Evolutionary conservation across 2,329 filamentous ascomycete species (phyloP), one percentile per base, ranked within the genome.

Genomic region (Didymellaceae sp.): DNA sequence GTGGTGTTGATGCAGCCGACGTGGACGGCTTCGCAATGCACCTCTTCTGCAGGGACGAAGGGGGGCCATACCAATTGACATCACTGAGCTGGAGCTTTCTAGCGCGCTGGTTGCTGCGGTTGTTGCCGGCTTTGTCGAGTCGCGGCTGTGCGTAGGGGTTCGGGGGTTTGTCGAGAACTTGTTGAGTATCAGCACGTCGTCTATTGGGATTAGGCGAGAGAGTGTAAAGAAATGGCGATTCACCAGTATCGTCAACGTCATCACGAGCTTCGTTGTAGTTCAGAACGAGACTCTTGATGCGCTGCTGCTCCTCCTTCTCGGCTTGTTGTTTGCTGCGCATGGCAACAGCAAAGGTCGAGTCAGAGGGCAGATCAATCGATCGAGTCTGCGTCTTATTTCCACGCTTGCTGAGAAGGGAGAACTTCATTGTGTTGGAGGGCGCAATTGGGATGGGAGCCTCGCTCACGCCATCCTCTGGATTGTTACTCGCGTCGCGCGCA

Each of bases 251-350:
- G 43, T 95, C 90, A 62, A 80, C 87, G 66, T 86, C 82, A 57
- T 95, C 91, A 42, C 90, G 86, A 69, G 96, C 85, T 75, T 99
- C 94, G 52, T 65, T 65, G 70, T 97, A 96, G 74, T 97, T 97
- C 62, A 99, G 80, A 45, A 99, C 94, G 35, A 99, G 81, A 67
- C 91, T 96, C 79, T 99, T 99, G 84, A 99, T 99, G 56, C 94
- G 89, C 73, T 97, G 91, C 73, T 99, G 93, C 73, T 99, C 95
- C 70, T 96, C 94, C 44, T 89, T 88, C 71, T 97, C 93, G 2
- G 91, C 93, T 75, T 95, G 89, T 71, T 97, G 92, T 76, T 97
- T 92, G 54, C 85, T 91, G 71, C 91, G 94, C 91, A 99, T 94
- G 33, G 94, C 94, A 59, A 97, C 84, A 5, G 94, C 94, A 75